Base-by-base conservation (phyloP, 228 moss, liverwort and hornwort genomes). In the Sphagnum fallax region DNA sequence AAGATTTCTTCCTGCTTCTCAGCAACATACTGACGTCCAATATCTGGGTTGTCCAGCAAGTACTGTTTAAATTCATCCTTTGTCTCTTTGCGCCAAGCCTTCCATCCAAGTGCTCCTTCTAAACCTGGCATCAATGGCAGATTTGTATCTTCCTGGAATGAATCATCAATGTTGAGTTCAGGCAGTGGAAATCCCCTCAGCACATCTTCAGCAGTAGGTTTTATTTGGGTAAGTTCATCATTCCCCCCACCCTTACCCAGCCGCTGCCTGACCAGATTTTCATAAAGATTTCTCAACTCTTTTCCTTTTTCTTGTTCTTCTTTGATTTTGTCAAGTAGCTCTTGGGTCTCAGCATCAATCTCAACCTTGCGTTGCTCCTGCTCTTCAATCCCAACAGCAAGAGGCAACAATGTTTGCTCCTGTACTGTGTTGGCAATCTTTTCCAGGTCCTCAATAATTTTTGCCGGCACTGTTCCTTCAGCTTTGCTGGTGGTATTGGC, bases 1-100 rank as follows among this genome's bases (percentile, higher is more conserved):
- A 98, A 74, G 72, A 94, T 77, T 63, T 87, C 80, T 64, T 80
- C 83, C 80, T 97, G 84, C 75, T 64, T 79, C 77, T 81, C 61
- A 67, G 76, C 68, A 52, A 71, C 80, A 70, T 85, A 81, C 51
- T 80, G 78, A 67, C 62, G 74, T 55, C 75, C 79, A 71, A 75
- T 76, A 60, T 88, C 84, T 14, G 84, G 87, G 50, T 88, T 65
- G 14, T 84, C 84, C 47, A 74, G 52, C 32, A 82, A 65, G 57
- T 84, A 70, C 52, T 88, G 71, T 79, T 80, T 82, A 48, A 71
- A 71, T 47, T 69, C 76, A 50, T 82, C 69, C 73, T 81, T 81
- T 60, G 52, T 68, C 74, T 71, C 68, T n/a, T 84, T 71, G 53
- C 75, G 74, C 76, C 70, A 88, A 59, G 79, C 72, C 75, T 57